These are phyloP conservation scores for Colletotrichum viniferum DNA, from an alignment of 2,329 filamentous ascomycete species.

Conservation along the genomic window DNA sequence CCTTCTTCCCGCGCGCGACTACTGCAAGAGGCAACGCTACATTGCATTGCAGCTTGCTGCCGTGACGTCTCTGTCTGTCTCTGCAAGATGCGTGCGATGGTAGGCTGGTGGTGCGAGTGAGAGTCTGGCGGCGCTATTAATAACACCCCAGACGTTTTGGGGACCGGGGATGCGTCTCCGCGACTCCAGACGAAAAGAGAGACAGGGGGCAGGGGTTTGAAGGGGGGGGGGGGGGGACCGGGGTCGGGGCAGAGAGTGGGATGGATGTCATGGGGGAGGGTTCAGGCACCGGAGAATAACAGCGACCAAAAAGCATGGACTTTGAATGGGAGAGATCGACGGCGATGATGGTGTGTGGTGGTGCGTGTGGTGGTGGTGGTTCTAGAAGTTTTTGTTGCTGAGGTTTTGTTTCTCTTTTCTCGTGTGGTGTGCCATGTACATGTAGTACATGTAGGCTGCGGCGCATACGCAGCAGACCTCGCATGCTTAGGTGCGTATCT, in stretches of 20 bases:
- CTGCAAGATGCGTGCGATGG: neutral
- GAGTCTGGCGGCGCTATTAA: neutral
- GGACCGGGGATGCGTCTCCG: neutral
- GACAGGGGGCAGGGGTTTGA: neutral
- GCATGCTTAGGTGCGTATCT: neutral
- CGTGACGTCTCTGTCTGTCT: neutral
- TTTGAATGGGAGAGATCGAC: neutral
- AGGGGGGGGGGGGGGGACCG: neutral
- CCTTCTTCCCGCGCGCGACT: neutral
- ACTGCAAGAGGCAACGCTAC: neutral
- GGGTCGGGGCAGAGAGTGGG: neutral
- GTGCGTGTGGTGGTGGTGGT: neutral
- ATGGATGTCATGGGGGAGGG: neutral
- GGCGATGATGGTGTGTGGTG: neutral
- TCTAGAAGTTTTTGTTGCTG: neutral
- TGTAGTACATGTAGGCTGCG: neutral
- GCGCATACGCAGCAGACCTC: neutral
- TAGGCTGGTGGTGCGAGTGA: neutral
- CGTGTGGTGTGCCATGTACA: neutral
- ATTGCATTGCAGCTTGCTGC: neutral
- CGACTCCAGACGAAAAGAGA: conserved; percentile 3
- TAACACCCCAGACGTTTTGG: conserved; percentile 3
- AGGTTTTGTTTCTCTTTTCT: neutral
- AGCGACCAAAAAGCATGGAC: neutral
- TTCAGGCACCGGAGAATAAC: neutral